Evolutionary conservation across 192 early-diverging fungal species (phyloP).

Genomic region (Coemansia sp.): DNA sequence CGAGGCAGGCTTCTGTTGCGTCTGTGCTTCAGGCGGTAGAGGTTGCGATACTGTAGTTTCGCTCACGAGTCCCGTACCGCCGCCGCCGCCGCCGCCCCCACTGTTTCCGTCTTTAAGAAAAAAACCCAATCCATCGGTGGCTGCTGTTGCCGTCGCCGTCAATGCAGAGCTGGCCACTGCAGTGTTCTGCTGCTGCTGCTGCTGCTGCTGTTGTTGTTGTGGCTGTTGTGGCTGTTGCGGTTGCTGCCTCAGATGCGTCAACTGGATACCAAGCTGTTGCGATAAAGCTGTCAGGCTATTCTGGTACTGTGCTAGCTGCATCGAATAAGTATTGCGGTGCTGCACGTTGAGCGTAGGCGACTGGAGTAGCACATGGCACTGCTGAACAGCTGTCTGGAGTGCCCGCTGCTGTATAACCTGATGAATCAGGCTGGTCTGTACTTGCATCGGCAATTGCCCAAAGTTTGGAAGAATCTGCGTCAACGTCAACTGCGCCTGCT

Average conservation of each 20-base stretch:
- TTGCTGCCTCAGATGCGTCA: conserved; percentile 11
- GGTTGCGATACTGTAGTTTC: background rate
- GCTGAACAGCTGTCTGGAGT: background rate
- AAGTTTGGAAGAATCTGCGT: conserved; percentile 25
- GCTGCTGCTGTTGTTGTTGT: conserved; percentile 34
- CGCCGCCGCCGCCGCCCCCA: background rate
- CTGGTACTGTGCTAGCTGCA: conserved; percentile 23
- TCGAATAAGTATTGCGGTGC: conserved; percentile 18
- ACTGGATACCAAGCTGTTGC: conserved; percentile 19
- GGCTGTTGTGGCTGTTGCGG: conserved; percentile 34
- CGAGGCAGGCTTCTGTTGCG: conserved; percentile 8
- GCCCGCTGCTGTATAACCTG: conserved; percentile 18
- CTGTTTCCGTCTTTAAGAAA: conserved; percentile 6
- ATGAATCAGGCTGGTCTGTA: conserved; percentile 12
- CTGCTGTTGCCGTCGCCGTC: conserved; percentile 10
- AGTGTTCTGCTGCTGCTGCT: conserved; percentile 41
- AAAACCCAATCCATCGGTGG: conserved; percentile 2
- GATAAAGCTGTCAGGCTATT: background rate
- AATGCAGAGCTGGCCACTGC: conserved; percentile 19
- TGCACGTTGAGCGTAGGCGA: conserved; percentile 15
- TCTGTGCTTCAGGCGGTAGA: background rate
- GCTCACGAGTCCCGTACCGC: background rate
- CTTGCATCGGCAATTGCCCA: conserved; percentile 17
- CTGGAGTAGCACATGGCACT: conserved; percentile 16
- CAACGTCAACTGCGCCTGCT: conserved; percentile 33